Evolutionary conservation across 2,329 filamentous ascomycete species (phyloP).

Genomic region (Volutella citrinella): DNA sequence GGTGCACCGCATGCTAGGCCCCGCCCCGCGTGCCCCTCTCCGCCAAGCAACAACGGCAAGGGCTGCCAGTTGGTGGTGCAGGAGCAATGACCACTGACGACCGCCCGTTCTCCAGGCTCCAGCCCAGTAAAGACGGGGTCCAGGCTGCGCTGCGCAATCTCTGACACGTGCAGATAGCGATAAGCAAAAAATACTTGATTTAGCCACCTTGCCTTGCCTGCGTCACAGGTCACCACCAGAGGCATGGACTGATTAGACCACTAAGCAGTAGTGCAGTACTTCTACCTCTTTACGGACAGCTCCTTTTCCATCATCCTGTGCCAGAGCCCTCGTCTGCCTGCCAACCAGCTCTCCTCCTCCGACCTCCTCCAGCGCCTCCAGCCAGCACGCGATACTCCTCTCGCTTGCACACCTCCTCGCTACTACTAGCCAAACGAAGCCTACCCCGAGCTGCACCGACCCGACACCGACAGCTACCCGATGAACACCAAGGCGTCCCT

Average conservation of each 20-base stretch:
- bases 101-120: no score
- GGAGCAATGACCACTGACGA: no score
- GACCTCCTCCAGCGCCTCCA: slow-evolving; percentile 2
- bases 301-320: slow-evolving; percentile 7
- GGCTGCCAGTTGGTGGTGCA: no score
- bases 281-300: no score
- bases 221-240: slow-evolving; percentile 22
- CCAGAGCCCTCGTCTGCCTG: slow-evolving; percentile 1
- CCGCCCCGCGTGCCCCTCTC: no score
- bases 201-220: slow-evolving; percentile 27
- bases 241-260: no score
- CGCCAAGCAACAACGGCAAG: no score
- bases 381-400: slow-evolving; percentile 8
- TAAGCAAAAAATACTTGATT: slow-evolving; percentile 26
- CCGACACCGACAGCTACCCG: slow-evolving; percentile 15
- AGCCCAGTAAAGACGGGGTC: no score
- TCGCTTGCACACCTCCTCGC: slow-evolving; percentile 2
- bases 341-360: background rate
- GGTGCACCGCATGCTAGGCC: no score
- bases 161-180: slow-evolving; percentile 31
- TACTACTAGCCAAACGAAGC: slow-evolving; percentile 5
- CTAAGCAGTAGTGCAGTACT: no score
- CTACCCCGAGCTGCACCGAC: slow-evolving; percentile 19
- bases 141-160: no score
- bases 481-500: slow-evolving; percentile 8